These are phyloP conservation scores for Russula dissimulans DNA, from an alignment of 768 basidiomycete genomes.

Conservation along the genomic window DNA sequence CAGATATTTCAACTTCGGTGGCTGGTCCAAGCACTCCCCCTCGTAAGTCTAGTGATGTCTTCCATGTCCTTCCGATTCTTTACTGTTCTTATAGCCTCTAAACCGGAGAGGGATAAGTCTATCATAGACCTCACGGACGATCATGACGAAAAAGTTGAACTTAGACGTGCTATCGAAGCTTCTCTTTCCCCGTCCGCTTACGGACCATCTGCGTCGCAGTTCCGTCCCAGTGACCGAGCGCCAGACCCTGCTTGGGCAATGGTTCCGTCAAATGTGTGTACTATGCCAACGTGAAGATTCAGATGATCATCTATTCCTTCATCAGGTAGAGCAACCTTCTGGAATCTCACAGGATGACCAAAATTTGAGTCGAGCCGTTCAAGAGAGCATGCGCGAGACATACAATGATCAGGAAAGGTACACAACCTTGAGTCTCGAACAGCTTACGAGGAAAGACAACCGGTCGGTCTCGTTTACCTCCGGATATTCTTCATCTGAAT, in stretches of 20 bases:
- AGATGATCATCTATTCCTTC: not conserved
- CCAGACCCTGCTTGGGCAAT: conserved; percentile 62
- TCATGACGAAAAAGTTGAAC: conserved; percentile 37
- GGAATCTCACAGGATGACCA: conserved; percentile 48
- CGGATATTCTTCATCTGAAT: not conserved
- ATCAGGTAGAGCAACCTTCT: conserved; percentile 20
- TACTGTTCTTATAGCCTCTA: conserved; percentile 23
- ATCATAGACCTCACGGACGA: conserved; percentile 56
- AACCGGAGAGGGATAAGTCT: conserved; percentile 20
- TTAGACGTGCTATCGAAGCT: conserved; percentile 43
- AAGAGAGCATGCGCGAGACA: conserved; percentile 49
- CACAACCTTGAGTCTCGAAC: conserved; percentile 43
- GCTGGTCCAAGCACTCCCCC: conserved; percentile 24
- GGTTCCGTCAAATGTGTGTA: conserved; percentile 55
- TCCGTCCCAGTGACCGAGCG: conserved; percentile 52
- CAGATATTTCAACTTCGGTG: conserved; percentile 8
- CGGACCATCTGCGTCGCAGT: conserved; percentile 28
- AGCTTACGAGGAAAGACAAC: conserved; percentile 45
- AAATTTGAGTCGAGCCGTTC: conserved; percentile 58
- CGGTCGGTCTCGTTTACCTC: conserved; percentile 34
- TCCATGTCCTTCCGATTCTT: not conserved
- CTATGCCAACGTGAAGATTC: not conserved
- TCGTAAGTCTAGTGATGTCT: conserved; percentile 15
- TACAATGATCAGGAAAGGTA: conserved; percentile 39
- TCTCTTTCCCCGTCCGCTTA: conserved; percentile 32